Conservation (phyloP, 2,329 filamentous ascomycete species). For the Leptographium wingfieldii region DNA sequence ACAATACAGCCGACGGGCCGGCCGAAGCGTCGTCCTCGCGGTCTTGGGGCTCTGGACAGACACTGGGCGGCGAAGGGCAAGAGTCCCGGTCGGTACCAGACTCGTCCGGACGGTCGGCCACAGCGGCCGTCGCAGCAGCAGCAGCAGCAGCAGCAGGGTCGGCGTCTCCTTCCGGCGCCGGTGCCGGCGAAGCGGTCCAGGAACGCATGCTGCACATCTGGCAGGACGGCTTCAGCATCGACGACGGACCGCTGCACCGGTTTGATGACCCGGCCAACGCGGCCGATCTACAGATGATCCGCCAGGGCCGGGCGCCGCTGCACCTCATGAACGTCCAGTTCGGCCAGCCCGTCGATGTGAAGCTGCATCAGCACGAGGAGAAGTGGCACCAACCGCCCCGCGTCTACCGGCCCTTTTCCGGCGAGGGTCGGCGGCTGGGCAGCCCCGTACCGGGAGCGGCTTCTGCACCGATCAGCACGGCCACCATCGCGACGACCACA, state of each 20-base stretch:
- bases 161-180: slow-evolving; percentile 16
- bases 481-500: slow-evolving; percentile 14
- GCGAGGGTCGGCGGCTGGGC: slow-evolving; percentile 60
- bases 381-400: slow-evolving; percentile 62
- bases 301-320: slow-evolving; percentile 61
- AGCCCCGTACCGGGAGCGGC: slow-evolving; percentile 44
- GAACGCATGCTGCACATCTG: slow-evolving; percentile 66
- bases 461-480: slow-evolving; percentile 8
- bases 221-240: slow-evolving; percentile 75
- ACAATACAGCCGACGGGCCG: slow-evolving; percentile 24
- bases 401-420: slow-evolving; percentile 63
- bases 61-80: slow-evolving; percentile 64
- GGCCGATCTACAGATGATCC: slow-evolving; percentile 61
- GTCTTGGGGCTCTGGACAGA: slow-evolving; percentile 62
- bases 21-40: slow-evolving; percentile 29
- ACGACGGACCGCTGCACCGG: slow-evolving; percentile 64
- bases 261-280: slow-evolving; percentile 70
- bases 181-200: slow-evolving; percentile 32
- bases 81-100: slow-evolving; percentile 58
- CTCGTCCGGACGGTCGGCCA: slow-evolving; percentile 25
- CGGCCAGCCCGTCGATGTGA: slow-evolving; percentile 67
- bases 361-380: slow-evolving; percentile 63
- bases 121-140: slow-evolving; percentile 7
- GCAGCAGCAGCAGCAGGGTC: slow-evolving; percentile 9
- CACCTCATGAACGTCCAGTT: slow-evolving; percentile 65